phyloP scores from a whole-genome alignment of 2,329 filamentous ascomycete genomes.

The Trichoderma sp. region DNA sequence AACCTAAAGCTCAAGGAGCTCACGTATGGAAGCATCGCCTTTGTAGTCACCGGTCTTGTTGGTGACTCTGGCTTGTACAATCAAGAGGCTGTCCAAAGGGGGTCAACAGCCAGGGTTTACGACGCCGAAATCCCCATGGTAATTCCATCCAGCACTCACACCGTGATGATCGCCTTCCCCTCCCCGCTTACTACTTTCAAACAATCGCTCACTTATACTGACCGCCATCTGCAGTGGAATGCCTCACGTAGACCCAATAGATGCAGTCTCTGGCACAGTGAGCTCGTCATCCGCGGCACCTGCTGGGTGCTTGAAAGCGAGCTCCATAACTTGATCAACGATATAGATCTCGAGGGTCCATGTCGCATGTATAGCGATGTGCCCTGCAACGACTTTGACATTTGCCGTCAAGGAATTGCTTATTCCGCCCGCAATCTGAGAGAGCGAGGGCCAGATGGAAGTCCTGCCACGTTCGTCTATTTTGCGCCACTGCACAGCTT shows the following conservation, averaged over 20 bases:
- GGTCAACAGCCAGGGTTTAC: slow-evolving; percentile 34
- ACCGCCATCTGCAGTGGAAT: slow-evolving; percentile 31
- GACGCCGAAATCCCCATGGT: slow-evolving; percentile 33
- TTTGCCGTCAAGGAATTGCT: slow-evolving; percentile 34
- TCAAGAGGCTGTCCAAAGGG: slow-evolving; percentile 26
- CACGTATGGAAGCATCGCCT: slow-evolving; percentile 33
- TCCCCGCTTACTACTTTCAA: neutral
- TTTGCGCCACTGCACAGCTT: slow-evolving; percentile 36
- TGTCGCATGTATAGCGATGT: slow-evolving; percentile 26
- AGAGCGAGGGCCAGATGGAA: slow-evolving; percentile 14
- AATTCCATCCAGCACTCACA: neutral
- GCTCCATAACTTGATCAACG: slow-evolving; percentile 34
- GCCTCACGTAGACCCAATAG: slow-evolving; percentile 30
- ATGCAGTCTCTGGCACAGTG: slow-evolving; percentile 40
- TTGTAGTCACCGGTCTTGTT: slow-evolving; percentile 36
- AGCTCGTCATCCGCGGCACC: slow-evolving; percentile 27
- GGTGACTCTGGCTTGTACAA: slow-evolving; percentile 35
- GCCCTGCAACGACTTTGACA: slow-evolving; percentile 30
- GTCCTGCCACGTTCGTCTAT: slow-evolving; percentile 29
- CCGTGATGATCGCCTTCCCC: neutral
- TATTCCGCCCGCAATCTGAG: slow-evolving; percentile 30
- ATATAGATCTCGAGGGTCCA: slow-evolving; percentile 34
- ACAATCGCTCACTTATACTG: slow-evolving; percentile 23
- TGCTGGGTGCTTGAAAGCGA: slow-evolving; percentile 31
- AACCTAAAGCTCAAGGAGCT: slow-evolving; percentile 35